Evolutionary conservation across 2,329 filamentous ascomycete genomes (phyloP).

Genomic region (Penicillium fuscoglaucum): DNA sequence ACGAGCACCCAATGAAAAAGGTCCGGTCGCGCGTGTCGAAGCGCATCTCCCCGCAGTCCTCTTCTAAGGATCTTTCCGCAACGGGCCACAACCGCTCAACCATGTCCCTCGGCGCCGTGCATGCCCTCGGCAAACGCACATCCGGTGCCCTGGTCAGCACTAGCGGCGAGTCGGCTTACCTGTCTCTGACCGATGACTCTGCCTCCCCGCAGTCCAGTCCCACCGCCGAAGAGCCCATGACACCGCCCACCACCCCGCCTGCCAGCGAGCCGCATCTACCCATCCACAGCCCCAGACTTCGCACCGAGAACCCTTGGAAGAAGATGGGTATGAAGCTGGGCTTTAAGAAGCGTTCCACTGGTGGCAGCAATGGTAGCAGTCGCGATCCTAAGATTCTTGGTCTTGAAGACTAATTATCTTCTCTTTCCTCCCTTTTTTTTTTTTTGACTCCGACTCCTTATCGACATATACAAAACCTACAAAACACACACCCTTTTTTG

Average conservation of each 20-base stretch:
- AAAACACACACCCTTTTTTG: not conserved
- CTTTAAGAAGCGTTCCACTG: conserved; percentile 41
- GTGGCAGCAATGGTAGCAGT: conserved; percentile 18
- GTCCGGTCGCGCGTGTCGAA: conserved; percentile 28
- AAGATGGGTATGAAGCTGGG: conserved; percentile 54
- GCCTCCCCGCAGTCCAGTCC: conserved; percentile 44
- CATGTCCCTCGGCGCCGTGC: conserved; percentile 34
- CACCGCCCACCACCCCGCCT: conserved; percentile 53
- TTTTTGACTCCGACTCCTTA: not conserved
- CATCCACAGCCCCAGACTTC: conserved; percentile 42
- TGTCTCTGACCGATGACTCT: conserved; percentile 49
- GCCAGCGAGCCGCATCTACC: conserved; percentile 43
- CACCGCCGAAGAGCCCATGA: conserved; percentile 49
- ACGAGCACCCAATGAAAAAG: conserved; percentile 33
- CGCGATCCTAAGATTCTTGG: conserved; percentile 26
- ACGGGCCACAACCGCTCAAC: conserved; percentile 31
- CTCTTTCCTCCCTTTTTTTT: not conserved
- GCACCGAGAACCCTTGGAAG: conserved; percentile 53
- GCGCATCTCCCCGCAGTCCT: conserved; percentile 36
- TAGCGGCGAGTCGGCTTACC: conserved; percentile 41
- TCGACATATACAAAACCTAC: not conserved
- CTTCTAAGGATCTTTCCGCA: conserved; percentile 32
- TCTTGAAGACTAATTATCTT: conserved; percentile 20
- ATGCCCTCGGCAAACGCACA: conserved; percentile 39
- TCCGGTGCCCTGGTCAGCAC: conserved; percentile 39